Conservation (phyloP, 331 rosid species). For the Malus hybrid region DNA sequence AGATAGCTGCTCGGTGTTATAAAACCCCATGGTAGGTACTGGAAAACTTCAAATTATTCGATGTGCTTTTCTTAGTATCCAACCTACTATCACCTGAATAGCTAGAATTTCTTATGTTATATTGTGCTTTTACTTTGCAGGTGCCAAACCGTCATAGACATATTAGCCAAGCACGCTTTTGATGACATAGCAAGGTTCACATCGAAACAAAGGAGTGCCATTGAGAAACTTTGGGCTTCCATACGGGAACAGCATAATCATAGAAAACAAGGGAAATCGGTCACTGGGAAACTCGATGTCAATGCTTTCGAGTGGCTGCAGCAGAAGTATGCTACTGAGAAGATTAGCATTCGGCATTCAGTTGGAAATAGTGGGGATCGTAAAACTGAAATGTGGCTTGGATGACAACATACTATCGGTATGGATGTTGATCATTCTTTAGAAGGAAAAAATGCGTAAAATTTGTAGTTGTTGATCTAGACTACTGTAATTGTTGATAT, state of each 20-base stretch:
- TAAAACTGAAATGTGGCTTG: slow-evolving; percentile 89
- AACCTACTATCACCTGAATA: background rate
- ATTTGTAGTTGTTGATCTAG: background rate
- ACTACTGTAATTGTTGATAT: background rate
- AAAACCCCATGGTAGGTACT: slow-evolving; percentile 63
- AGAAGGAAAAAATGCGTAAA: background rate
- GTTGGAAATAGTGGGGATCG: slow-evolving; percentile 89
- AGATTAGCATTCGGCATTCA: slow-evolving; percentile 84
- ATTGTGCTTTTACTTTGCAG: slow-evolving; percentile 11
- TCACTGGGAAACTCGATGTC: slow-evolving; percentile 80
- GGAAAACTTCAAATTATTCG: background rate
- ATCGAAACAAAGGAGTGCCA: slow-evolving; percentile 66
- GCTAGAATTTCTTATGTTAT: background rate
- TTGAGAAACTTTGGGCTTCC: slow-evolving; percentile 79
- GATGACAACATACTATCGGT: slow-evolving; percentile 31
- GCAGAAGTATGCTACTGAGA: slow-evolving; percentile 71
- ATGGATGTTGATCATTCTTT: background rate
- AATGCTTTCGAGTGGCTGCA: slow-evolving; percentile 90
- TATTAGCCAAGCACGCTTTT: slow-evolving; percentile 37
- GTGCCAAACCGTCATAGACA: slow-evolving; percentile 63
- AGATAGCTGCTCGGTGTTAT: slow-evolving; percentile 81
- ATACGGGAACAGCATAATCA: slow-evolving; percentile 70
- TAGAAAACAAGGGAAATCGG: slow-evolving; percentile 81
- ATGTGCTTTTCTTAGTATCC: background rate
- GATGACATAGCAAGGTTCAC: slow-evolving; percentile 74